Conservation (phyloP, 164 flowering plant genomes). For the Chloranthus sessilifolius region DNA sequence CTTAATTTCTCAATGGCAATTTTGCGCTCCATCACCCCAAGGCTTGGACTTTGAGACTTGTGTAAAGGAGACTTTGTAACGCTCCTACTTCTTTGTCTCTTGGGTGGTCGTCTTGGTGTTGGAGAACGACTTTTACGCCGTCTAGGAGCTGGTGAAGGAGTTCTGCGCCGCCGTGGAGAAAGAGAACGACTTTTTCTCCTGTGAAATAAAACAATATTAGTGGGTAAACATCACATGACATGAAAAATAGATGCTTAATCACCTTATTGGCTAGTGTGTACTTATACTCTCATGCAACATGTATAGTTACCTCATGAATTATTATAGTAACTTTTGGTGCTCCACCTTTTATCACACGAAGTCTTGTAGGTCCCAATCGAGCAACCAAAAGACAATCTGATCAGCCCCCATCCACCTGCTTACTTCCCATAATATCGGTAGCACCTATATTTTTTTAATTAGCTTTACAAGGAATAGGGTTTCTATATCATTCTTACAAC, state of each 20-base stretch:
- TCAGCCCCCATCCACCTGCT: constrained; percentile 77
- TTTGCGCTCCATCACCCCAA: constrained; percentile 50
- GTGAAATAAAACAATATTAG: constrained; percentile 23
- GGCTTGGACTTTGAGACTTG: constrained; percentile 61
- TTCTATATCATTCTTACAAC: constrained; percentile 18
- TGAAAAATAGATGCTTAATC: no score
- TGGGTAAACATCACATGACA: no score
- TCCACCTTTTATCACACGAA: constrained; percentile 76
- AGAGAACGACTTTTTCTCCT: constrained; percentile 68
- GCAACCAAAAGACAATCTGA: constrained; percentile 63
- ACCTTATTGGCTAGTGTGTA: constrained; percentile 1
- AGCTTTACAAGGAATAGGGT: constrained; percentile 16
- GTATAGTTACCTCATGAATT: constrained; percentile 70
- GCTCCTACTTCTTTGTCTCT: constrained; percentile 69
- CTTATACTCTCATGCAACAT: constrained; percentile 24
- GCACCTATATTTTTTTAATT: constrained; percentile 29
- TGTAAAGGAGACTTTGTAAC: constrained; percentile 52
- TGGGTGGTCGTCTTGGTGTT: constrained; percentile 56
- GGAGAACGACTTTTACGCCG: constrained; percentile 78
- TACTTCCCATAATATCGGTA: constrained; percentile 49
- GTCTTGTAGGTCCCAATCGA: constrained; percentile 57
- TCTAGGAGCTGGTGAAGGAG: constrained; percentile 66
- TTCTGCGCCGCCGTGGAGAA: constrained; percentile 60
- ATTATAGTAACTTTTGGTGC: constrained; percentile 65
- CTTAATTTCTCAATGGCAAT: constrained; percentile 49